Base-by-base conservation (phyloP, 768 basidiomycete genomes). In the Cantharellus anzutake region DNA sequence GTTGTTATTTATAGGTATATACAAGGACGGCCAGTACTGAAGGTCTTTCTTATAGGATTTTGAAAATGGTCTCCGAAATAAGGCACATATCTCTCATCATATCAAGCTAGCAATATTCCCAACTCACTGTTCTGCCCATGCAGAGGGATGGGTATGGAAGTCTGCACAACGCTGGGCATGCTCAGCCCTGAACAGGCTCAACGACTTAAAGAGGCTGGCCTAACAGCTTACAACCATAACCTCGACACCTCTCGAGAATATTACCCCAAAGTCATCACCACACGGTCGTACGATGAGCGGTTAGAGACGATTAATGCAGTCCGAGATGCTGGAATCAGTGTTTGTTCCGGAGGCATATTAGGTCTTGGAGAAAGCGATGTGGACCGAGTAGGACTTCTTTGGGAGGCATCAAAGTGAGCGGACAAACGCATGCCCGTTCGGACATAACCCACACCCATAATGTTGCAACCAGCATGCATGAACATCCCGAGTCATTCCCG, bases 141-240 rank as follows among this genome's bases (percentile, higher is more conserved):
- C 52, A 63, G 62, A 64, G 86, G 80, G 20, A 92, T 97, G 88
- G 93, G 84, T 44, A 96, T 99, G 94, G 94, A 99, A 72, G 94
- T 99, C 35, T 99, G 94, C 74, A 97, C 94, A 48, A 99, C 94
- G 3, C 80, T 99, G 39, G 94, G 94, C 52, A 98, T 99, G 94
- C 76, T 99, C 53, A 81, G 82, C 5, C 87, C 92, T 34, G 90
- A 92, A 61, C 94, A 99, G 71, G 94, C 94, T 35, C 75, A 75
- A 63, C 84, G 84, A 66, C 76, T 99, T 62, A 98, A 97, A 70
- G 83, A 92, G 73, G 94, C 94, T 41, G 94, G 94, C 39, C 72
- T 98, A 66, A 96, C 92, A 52, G 94, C 94, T 2, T 97, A 98
- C 72, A 99, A 99, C 69, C 94, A 99, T 70, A 99, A 99, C 71